Base-by-base conservation (phyloP, 306 rosid species). In the Prinsepia uniflora region DNA sequence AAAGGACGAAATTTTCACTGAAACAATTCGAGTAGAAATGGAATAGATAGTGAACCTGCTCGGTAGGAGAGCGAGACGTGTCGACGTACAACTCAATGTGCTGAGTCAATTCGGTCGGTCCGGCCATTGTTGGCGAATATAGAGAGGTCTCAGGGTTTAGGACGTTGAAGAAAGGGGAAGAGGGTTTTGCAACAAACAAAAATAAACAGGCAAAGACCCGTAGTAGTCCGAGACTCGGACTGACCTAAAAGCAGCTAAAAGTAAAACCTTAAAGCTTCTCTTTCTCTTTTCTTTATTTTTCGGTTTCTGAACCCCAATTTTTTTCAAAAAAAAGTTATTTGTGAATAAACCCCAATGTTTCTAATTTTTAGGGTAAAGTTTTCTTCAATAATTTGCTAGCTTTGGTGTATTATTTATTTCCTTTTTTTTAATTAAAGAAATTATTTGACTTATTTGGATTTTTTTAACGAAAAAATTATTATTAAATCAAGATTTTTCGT, bases 11-110 rank as follows among this genome's bases (percentile, higher is more conserved):
- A 43, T 50, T 36, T 58, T 57, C 13, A 12, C 40, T 22, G 30
- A 67, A 39, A 14, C 20, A 46, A 42, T 36, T 18, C 6, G 5
- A n/a, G 45, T 7, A 13, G 20, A 63, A 77, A 46, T 54, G 60
- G 36, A 67, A 34, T 40, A 55, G 60, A 52, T 40, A 24, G 65
- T 19, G 75, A 68, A 94, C 98, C 97, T 90, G 91, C 50, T 84
- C 85, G 65, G 79, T 7, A 13, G 79, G 83, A 67, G 97, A 56
- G 14, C 92, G 74, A 77, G 96, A 86, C 2, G 86, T 72, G 76
- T 86, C 90, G 67, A 94, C 88, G 75, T 84, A 94, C 5, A 86
- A 84, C 77, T 90, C 97, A 72, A 94, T 85, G 82, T 72, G 81
- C 67, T 67, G 84, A 75, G 79, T 81, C 78, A 91, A 79, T 49